These are phyloP conservation scores for Thyridium curvatum DNA, from an alignment of 2,329 filamentous ascomycete species.

Conservation along the genomic window DNA sequence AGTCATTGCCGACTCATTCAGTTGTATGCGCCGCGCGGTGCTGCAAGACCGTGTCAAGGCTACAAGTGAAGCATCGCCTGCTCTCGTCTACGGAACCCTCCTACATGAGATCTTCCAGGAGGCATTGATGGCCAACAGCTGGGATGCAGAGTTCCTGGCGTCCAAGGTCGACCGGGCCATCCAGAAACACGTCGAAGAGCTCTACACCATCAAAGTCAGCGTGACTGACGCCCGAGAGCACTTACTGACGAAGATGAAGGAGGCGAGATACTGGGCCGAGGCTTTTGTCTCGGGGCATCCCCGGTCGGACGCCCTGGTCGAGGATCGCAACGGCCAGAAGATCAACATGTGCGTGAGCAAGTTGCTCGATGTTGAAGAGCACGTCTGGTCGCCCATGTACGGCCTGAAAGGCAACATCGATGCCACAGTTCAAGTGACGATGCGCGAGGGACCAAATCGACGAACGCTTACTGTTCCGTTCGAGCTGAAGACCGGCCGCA, in stretches of 20 bases:
- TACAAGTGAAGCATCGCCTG: conserved; percentile 69
- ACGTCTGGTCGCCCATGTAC: conserved; percentile 97
- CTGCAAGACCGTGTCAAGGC: conserved; percentile 93
- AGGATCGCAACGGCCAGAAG: conserved; percentile 71
- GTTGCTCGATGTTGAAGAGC: conserved; percentile 92
- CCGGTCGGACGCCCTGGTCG: conserved; percentile 64
- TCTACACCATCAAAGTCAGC: conserved; percentile 80
- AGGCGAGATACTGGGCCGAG: conserved; percentile 77
- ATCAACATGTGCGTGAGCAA: conserved; percentile 85
- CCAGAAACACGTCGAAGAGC: conserved; percentile 75
- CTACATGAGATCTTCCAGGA: conserved; percentile 95
- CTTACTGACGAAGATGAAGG: conserved; percentile 74
- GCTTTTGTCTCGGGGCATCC: conserved; percentile 67
- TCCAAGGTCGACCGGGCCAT: conserved; percentile 62
- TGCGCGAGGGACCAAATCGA: conserved; percentile 60
- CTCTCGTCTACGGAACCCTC: conserved; percentile 87
- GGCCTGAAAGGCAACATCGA: conserved; percentile 97
- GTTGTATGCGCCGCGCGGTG: conserved; percentile 83
- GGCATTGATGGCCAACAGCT: conserved; percentile 75
- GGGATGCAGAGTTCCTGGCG: conserved; percentile 64
- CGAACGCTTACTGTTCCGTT: conserved; percentile 77
- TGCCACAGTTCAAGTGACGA: conserved; percentile 84
- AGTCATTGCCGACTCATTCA: conserved; percentile 93
- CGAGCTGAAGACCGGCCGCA: conserved; percentile 91
- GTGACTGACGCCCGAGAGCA: conserved; percentile 69